phyloP scores from a whole-genome alignment of 345 rosid species.

The Eucalyptus leucophloia region DNA sequence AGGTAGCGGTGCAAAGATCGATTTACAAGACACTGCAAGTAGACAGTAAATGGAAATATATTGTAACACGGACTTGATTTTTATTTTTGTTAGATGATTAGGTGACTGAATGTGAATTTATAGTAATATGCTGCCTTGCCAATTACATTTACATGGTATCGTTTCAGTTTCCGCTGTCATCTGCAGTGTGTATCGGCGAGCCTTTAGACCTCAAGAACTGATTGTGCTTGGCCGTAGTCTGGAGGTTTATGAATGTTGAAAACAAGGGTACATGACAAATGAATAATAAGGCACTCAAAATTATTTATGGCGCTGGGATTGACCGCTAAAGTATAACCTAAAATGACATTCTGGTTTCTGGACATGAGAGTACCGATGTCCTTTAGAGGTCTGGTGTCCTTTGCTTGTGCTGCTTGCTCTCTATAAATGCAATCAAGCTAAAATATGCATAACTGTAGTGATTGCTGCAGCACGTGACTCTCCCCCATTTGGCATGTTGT shows the following conservation, averaged over 20 bases:
- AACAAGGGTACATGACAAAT: neutral
- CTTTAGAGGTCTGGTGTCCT: neutral
- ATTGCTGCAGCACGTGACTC: neutral
- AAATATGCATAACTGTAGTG: neutral
- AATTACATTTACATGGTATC: neutral
- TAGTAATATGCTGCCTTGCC: neutral
- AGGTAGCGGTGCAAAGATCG: neutral
- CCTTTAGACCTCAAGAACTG: neutral
- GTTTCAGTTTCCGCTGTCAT: neutral
- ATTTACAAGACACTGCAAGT: neutral
- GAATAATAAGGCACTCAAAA: neutral
- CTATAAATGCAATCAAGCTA: neutral
- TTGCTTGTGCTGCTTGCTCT: neutral
- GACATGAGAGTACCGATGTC: neutral
- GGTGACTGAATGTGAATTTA: neutral
- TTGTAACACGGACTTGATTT: neutral
- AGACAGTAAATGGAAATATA: neutral
- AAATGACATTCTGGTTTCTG: neutral
- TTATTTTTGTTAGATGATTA: neutral
- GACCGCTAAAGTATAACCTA: neutral
- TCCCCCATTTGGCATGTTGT: neutral
- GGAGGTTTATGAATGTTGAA: neutral
- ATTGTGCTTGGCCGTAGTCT: neutral
- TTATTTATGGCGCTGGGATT: neutral
- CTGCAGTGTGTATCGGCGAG: accelerated